Evolutionary conservation across 805 yeast species (phyloP).

Genomic region (Candida tibetensis): DNA sequence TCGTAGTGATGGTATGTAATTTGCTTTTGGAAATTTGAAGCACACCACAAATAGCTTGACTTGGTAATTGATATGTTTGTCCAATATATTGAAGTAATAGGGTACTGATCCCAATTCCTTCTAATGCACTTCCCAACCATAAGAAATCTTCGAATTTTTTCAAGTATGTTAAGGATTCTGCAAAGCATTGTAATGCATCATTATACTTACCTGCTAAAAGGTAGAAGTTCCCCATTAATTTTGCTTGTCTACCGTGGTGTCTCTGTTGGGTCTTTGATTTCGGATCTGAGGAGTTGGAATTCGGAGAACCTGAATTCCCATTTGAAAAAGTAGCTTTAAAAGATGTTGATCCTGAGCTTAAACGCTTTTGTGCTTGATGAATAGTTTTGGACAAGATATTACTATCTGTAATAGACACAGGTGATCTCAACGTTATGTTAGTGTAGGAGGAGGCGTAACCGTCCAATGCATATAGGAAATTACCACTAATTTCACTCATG

Average conservation of each 20-base stretch:
- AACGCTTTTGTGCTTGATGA: slow-evolving; percentile 40
- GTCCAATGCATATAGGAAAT: slow-evolving; percentile 62
- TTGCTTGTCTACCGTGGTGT: slow-evolving; percentile 70
- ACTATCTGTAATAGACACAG: slow-evolving; percentile 59
- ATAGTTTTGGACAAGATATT: slow-evolving; percentile 42
- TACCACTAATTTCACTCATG: slow-evolving; percentile 68
- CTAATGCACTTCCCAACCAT: slow-evolving; percentile 90
- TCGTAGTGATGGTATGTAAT: slow-evolving; percentile 17
- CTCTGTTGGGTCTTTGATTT: slow-evolving; percentile 39
- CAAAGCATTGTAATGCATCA: slow-evolving; percentile 68
- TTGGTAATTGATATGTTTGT: slow-evolving; percentile 48
- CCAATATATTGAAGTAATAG: slow-evolving; percentile 58
- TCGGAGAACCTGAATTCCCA: slow-evolving; percentile 7
- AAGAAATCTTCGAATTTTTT: slow-evolving; percentile 67
- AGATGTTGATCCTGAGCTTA: slow-evolving; percentile 38
- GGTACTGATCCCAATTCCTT: slow-evolving; percentile 68
- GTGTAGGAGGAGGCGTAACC: slow-evolving; percentile 69
- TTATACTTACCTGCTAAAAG: slow-evolving; percentile 75
- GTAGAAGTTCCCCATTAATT: slow-evolving; percentile 72
- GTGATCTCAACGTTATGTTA: slow-evolving; percentile 80
- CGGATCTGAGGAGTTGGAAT: slow-evolving; percentile 16
- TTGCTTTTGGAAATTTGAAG: slow-evolving; percentile 32
- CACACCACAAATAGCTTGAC: slow-evolving; percentile 29
- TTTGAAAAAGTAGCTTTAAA: slow-evolving; percentile 29
- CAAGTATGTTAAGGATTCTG: slow-evolving; percentile 65